These are phyloP conservation scores for Aspergillus glaucus DNA, from an alignment of 2,329 filamentous ascomycete species.

Conservation along the genomic window DNA sequence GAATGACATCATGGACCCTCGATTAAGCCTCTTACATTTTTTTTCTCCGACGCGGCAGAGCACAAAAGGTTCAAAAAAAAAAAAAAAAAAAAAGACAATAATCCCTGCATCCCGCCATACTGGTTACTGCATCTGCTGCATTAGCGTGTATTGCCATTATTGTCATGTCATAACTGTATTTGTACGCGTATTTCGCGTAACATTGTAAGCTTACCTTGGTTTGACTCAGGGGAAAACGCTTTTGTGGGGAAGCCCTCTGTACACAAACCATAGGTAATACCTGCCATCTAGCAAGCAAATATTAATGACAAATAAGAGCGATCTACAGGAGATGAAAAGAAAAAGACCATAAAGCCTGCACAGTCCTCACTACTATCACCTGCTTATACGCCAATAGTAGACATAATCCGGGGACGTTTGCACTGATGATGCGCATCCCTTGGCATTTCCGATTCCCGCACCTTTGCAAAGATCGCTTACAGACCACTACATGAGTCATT, in stretches of 20 bases:
- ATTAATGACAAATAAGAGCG: too few species aligned
- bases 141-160: conserved; percentile 8
- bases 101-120: conserved; percentile 10
- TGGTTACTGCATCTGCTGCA: conserved; percentile 15
- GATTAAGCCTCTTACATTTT: not conserved
- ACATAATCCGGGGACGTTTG: not conserved
- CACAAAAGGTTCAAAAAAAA: not conserved
- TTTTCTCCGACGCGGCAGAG: not conserved
- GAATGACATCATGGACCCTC: conserved; percentile 15
- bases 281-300: too few species aligned
- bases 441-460: not conserved
- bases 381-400: not conserved
- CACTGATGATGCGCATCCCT: not conserved
- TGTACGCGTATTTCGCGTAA: not conserved
- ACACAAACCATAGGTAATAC: too few species aligned
- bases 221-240: too few species aligned
- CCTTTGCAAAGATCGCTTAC: too few species aligned
- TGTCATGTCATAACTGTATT: conserved; percentile 8
- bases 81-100: conserved; percentile 4
- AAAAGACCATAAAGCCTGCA: too few species aligned
- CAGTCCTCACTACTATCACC: too few species aligned
- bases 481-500: too few species aligned
- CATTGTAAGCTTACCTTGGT: not conserved
- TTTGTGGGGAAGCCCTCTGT: too few species aligned
- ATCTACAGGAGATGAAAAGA: too few species aligned